These are phyloP conservation scores for Neckera pumila DNA, from an alignment of 225 moss, liverwort and hornwort genomes.

Conservation along the genomic window DNA sequence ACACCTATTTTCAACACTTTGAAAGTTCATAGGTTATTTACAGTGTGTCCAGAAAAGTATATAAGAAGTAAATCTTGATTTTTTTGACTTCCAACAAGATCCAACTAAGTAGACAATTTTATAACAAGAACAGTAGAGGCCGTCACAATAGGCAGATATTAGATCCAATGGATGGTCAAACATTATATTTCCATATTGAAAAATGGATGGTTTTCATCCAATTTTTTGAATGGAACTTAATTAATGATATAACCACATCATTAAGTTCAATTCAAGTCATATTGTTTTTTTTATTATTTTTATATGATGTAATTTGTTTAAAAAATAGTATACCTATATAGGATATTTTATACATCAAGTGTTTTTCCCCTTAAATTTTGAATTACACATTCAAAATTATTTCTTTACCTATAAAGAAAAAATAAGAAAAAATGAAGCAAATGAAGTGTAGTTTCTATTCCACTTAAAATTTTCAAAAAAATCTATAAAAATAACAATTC, in stretches of 20 bases:
- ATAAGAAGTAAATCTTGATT: not conserved
- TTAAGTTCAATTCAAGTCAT: not conserved
- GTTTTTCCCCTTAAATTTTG: not conserved
- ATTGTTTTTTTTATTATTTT: not conserved
- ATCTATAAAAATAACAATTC: not conserved
- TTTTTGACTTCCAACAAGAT: not conserved
- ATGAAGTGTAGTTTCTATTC: not conserved
- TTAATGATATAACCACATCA: not conserved
- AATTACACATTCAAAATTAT: too few relatives aligned
- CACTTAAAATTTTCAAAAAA: not conserved
- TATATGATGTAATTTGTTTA: not conserved
- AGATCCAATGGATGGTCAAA: too few relatives aligned
- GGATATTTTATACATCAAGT: fast-evolving
- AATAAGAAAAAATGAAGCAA: too few relatives aligned
- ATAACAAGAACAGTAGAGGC: fast-evolving
- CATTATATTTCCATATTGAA: not conserved
- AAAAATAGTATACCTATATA: not conserved
- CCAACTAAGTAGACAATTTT: not conserved
- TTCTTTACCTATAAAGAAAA: too few relatives aligned
- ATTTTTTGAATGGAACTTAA: not conserved
- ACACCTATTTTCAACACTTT: not conserved
- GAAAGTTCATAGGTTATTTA: not conserved
- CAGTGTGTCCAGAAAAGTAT: fast-evolving
- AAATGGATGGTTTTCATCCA: not conserved
- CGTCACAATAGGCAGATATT: too few relatives aligned